Evolutionary conservation across 768 basidiomycete species (phyloP).

Genomic region (Coprinopsis sp.): DNA sequence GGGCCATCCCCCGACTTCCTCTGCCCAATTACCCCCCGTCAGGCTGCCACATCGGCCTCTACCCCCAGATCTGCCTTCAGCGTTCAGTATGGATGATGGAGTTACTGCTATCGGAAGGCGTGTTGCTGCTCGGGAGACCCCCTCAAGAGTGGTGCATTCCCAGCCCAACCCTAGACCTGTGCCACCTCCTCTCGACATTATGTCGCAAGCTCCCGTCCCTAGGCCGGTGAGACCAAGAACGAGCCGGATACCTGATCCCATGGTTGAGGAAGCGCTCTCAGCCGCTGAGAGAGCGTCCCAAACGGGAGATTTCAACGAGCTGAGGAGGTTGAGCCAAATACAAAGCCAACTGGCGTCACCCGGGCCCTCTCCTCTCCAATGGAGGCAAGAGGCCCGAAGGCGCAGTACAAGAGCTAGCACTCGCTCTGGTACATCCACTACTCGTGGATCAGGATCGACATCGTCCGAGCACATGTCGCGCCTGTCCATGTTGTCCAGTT

Average conservation of each 20-base stretch:
- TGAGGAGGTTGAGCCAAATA: constrained; percentile 12
- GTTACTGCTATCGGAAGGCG: constrained; percentile 35
- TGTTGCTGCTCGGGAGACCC: constrained; percentile 30
- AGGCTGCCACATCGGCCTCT: constrained; percentile 4
- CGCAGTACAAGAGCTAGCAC: constrained; percentile 3
- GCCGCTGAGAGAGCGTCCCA: constrained; percentile 7
- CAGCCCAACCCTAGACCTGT: constrained; percentile 13
- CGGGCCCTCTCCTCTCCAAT: neutral
- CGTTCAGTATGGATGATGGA: constrained; percentile 26
- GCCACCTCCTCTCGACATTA: constrained; percentile 11
- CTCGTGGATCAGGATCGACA: neutral
- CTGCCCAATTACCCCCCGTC: neutral
- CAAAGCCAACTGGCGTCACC: constrained; percentile 6
- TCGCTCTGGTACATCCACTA: neutral
- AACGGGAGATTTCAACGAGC: constrained; percentile 17
- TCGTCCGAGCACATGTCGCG: constrained; percentile 11
- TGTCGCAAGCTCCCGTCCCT: constrained; percentile 6
- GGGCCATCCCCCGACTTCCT: neutral
- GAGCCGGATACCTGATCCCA: constrained; percentile 1
- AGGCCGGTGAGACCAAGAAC: neutral
- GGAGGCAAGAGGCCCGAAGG: constrained; percentile 3
- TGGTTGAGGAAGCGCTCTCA: constrained; percentile 1
- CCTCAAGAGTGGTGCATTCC: neutral
- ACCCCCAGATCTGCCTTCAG: neutral
- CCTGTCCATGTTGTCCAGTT: constrained; percentile 37